phyloP scores from a whole-genome alignment of 805 yeast genomes.

The Metschnikowia colocasiae region DNA sequence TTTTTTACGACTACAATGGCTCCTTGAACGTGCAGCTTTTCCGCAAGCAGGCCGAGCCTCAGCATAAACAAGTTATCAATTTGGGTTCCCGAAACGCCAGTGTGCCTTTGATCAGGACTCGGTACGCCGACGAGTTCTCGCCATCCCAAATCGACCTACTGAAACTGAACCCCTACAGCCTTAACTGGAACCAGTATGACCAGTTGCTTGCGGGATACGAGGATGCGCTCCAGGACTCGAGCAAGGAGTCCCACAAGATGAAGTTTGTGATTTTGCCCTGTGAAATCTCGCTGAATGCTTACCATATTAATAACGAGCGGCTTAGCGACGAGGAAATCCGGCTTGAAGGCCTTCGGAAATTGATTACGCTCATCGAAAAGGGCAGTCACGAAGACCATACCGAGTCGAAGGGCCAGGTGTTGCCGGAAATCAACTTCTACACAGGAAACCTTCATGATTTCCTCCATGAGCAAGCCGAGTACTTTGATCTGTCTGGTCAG shows the following conservation, averaged over 20 bases:
- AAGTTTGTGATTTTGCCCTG: conserved; percentile 84
- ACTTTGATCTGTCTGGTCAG: conserved; percentile 35
- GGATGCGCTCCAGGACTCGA: conserved; percentile 58
- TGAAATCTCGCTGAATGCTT: conserved; percentile 57
- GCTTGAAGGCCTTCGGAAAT: conserved; percentile 79
- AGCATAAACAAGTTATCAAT: conserved; percentile 10
- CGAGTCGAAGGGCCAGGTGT: conserved; percentile 35
- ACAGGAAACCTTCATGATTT: conserved; percentile 79
- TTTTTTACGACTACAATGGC: conserved; percentile 68
- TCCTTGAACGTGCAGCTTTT: conserved; percentile 78
- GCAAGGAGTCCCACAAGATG: conserved; percentile 57
- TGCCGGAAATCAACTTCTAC: conserved; percentile 78
- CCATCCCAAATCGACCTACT: conserved; percentile 29
- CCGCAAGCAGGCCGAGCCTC: conserved; percentile 17
- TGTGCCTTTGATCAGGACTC: conserved; percentile 59
- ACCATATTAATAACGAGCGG: conserved; percentile 51
- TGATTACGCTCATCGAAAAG: conserved; percentile 60
- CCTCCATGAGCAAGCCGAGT: conserved; percentile 46
- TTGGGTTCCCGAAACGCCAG: conserved; percentile 14
- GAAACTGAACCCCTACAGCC: conserved; percentile 52
- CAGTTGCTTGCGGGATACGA: conserved; percentile 89
- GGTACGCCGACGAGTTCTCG: conserved; percentile 67
- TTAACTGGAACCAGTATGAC: conserved; percentile 91
- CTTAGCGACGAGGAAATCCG: conserved; percentile 82
- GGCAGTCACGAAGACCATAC: conserved; percentile 40